phyloP scores from a whole-genome alignment of 1,139 yeast species.

The Blastobotrys ciferrii region DNA sequence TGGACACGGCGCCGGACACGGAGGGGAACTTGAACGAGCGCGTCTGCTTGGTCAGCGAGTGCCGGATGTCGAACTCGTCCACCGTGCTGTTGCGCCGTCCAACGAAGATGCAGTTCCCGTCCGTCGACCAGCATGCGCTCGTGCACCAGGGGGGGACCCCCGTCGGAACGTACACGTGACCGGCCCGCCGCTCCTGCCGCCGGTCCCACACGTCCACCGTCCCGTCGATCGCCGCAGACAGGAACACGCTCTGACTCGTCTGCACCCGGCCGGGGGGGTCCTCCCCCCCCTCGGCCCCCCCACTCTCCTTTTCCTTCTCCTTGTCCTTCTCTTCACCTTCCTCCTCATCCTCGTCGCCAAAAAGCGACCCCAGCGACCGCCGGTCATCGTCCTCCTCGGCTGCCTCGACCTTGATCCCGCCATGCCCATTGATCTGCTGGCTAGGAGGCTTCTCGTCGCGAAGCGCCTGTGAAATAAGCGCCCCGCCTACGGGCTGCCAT shows the following conservation, averaged over 20 bases:
- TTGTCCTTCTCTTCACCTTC: conserved; percentile 27
- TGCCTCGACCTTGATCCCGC: not conserved
- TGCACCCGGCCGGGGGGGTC: conserved; percentile 19
- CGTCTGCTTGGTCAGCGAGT: conserved; percentile 51
- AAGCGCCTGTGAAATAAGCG: conserved; percentile 35
- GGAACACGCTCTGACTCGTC: conserved; percentile 58
- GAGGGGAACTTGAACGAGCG: conserved; percentile 72
- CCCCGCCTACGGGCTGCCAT: conserved; percentile 72
- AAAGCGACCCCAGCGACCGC: conserved; percentile 72
- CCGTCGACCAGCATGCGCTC: conserved; percentile 79
- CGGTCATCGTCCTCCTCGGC: conserved; percentile 42
- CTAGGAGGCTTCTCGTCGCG: conserved; percentile 14
- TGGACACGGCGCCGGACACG: conserved; percentile 89
- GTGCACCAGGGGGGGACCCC: conserved; percentile 94
- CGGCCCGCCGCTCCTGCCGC: conserved; percentile 50
- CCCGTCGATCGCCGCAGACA: conserved; percentile 86
- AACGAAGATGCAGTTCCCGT: conserved; percentile 74
- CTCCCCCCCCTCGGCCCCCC: conserved; percentile 11
- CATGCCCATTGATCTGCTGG: conserved; percentile 3
- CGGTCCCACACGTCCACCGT: conserved; percentile 80
- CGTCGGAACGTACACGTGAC: conserved; percentile 57
- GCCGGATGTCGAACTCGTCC: conserved; percentile 76
- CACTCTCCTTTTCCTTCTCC: conserved; percentile 13
- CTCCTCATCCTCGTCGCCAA: conserved; percentile 75
- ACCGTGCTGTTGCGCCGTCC: conserved; percentile 90